Evolutionary conservation across 2,329 filamentous ascomycete species (phyloP).

Genomic region (Kalmusia sp.): DNA sequence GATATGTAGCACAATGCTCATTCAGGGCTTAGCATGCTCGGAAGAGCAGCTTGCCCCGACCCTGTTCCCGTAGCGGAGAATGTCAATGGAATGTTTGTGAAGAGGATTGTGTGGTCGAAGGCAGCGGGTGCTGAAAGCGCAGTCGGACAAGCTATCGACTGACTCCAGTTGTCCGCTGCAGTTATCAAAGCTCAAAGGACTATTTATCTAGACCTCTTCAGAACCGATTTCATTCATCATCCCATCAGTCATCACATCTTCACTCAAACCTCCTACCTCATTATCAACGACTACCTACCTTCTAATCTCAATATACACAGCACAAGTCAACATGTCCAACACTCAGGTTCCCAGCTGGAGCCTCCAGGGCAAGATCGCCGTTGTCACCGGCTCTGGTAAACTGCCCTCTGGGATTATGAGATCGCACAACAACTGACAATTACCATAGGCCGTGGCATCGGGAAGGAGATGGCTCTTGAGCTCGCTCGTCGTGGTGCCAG

Average conservation of each 20-base stretch:
- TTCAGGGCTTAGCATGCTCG: slow-evolving; percentile 38
- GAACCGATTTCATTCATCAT: slow-evolving; percentile 25
- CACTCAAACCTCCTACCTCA: slow-evolving; percentile 15
- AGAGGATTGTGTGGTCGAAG: slow-evolving; percentile 30
- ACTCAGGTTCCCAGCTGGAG: slow-evolving; percentile 54
- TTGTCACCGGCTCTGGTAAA: slow-evolving; percentile 60
- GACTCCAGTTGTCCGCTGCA: slow-evolving; percentile 37
- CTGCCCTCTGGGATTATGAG: slow-evolving; percentile 5
- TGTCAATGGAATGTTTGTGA: slow-evolving; percentile 17
- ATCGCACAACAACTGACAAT: slow-evolving; percentile 22
- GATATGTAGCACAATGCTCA: slow-evolving; percentile 29
- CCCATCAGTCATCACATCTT: slow-evolving; percentile 22
- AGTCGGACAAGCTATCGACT: slow-evolving; percentile 27
- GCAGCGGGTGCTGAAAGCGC: slow-evolving; percentile 20
- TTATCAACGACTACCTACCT: not conserved
- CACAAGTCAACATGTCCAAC: slow-evolving; percentile 43
- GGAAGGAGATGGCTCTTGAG: slow-evolving; percentile 70
- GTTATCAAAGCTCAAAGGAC: slow-evolving; percentile 35
- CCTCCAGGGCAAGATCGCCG: slow-evolving; percentile 62
- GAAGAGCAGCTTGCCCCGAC: slow-evolving; percentile 33
- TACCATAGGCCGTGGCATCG: slow-evolving; percentile 68
- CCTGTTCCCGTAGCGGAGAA: slow-evolving; percentile 33
- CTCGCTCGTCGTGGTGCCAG: slow-evolving; percentile 70
- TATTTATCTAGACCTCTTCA: slow-evolving; percentile 40
- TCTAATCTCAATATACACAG: slow-evolving; percentile 19